A percentile compares a stretch with the other conserved stretches of the same genome.
These are phyloP conservation scores for Rosa persica DNA, from an alignment of 306 rosid genomes.

Conservation along the genomic window DNA sequence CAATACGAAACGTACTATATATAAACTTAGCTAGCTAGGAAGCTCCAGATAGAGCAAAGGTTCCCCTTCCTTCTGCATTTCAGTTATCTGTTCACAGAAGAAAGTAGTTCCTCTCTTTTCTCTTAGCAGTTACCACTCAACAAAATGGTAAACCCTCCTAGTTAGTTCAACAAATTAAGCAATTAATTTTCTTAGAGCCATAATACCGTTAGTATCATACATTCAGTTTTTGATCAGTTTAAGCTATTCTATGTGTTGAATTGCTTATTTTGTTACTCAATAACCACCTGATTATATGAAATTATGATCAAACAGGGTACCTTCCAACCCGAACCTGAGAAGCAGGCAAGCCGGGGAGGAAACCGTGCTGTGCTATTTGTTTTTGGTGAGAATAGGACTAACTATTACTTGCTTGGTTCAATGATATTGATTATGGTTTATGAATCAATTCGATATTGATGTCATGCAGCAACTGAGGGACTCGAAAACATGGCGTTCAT, in stretches of 20 bases:
- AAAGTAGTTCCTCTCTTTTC: background rate
- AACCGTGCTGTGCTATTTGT: constrained; percentile 63
- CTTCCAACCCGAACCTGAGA: constrained; percentile 25
- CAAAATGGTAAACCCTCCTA: constrained; percentile 2
- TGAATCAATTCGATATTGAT: background rate
- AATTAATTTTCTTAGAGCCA: background rate
- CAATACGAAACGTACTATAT: background rate
- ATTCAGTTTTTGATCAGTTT: background rate
- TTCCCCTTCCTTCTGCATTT: background rate
- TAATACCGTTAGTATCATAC: no score
- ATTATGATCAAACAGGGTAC: constrained; percentile 39
- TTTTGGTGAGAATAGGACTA: constrained; percentile 42
- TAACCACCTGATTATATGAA: background rate
- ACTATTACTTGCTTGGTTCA: background rate
- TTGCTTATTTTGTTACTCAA: background rate
- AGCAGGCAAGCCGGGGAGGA: constrained; percentile 52
- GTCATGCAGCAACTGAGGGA: constrained; percentile 64
- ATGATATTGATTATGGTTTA: background rate
- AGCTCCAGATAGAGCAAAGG: background rate
- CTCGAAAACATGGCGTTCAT: constrained; percentile 80
- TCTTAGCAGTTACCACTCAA: background rate
- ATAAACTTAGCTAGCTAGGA: background rate
- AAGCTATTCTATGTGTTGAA: background rate
- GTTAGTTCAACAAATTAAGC: background rate
- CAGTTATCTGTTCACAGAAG: background rate